Evolutionary conservation across 1,139 yeast species (phyloP).

Genomic region (Hemisphaericaspora xylanilytica): DNA sequence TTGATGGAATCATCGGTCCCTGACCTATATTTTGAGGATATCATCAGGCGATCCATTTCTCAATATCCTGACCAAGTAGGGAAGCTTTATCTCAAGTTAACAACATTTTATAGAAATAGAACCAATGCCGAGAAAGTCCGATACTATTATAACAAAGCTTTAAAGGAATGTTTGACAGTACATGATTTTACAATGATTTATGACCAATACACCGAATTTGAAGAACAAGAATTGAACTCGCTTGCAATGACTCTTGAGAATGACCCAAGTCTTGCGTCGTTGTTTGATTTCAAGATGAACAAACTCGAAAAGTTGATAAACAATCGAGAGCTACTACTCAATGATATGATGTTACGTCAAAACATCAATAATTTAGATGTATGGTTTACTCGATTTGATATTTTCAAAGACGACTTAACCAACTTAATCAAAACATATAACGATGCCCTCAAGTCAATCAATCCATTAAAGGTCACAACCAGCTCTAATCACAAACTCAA

Average conservation of each 20-base stretch:
- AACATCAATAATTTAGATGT: conserved; percentile 59
- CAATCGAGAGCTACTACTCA: conserved; percentile 54
- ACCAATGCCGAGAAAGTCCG: conserved; percentile 43
- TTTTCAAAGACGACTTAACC: conserved; percentile 29
- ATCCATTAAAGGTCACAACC: conserved; percentile 54
- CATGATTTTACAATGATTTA: conserved; percentile 65
- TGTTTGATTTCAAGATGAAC: conserved; percentile 44
- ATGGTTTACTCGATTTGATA: conserved; percentile 64
- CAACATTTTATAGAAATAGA: conserved; percentile 43
- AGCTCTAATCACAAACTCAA: conserved; percentile 36
- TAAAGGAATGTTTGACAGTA: conserved; percentile 47
- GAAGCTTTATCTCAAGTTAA: conserved; percentile 47
- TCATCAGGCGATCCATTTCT: conserved; percentile 16
- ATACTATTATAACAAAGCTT: conserved; percentile 48
- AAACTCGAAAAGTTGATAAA: conserved; percentile 56
- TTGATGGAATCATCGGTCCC: conserved; percentile 16
- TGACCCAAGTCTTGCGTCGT: conserved; percentile 13
- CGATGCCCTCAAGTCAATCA: conserved; percentile 63
- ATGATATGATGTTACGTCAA: conserved; percentile 65
- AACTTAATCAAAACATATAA: conserved; percentile 58
- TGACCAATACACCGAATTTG: conserved; percentile 62
- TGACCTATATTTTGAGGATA: conserved; percentile 7
- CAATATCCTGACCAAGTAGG: conserved; percentile 65
- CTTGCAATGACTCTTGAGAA: conserved; percentile 23
- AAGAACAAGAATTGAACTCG: conserved; percentile 45